Evolutionary conservation across 2,329 filamentous ascomycete species (phyloP).

Genomic region (Metarhizium robertsii): DNA sequence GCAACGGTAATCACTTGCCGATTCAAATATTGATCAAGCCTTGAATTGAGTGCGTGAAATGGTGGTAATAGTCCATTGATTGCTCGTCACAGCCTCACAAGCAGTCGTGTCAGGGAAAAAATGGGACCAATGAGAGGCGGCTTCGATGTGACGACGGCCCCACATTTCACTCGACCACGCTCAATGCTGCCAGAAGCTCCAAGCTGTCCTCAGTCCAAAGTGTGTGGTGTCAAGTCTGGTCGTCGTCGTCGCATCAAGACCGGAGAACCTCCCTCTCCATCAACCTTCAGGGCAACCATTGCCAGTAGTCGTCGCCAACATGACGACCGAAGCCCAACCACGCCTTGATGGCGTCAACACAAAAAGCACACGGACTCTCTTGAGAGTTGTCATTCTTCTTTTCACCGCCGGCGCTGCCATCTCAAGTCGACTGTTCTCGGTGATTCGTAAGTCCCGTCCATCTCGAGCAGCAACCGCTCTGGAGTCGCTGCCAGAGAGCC

Average conservation of each 20-base stretch:
- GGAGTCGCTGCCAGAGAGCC: not conserved
- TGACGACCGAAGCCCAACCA: conserved; percentile 37
- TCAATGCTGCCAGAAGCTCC: conserved; percentile 24
- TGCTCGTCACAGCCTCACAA: not conserved
- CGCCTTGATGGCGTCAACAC: conserved; percentile 68
- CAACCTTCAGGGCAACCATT: conserved; percentile 20
- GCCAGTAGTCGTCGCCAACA: conserved; percentile 28
- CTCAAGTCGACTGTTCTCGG: conserved; percentile 91
- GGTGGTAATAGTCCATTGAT: not conserved
- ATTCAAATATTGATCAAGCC: not conserved
- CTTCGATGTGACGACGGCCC: not conserved
- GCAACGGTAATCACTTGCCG: not conserved
- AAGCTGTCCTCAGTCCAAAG: conserved; percentile 31
- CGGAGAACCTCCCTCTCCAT: conserved; percentile 25
- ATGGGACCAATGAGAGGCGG: not conserved
- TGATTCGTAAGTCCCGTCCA: conserved; percentile 66
- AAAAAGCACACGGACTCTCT: conserved; percentile 71
- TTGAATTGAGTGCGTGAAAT: not conserved
- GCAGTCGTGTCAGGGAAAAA: not conserved
- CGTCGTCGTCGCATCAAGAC: conserved; percentile 4
- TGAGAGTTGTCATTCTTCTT: conserved; percentile 81
- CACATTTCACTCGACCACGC: not conserved
- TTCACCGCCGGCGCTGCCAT: conserved; percentile 88
- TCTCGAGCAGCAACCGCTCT: not conserved
- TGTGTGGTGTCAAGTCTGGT: not conserved